phyloP scores from a whole-genome alignment of 257 asterid species.

The Solanum arcanum region DNA sequence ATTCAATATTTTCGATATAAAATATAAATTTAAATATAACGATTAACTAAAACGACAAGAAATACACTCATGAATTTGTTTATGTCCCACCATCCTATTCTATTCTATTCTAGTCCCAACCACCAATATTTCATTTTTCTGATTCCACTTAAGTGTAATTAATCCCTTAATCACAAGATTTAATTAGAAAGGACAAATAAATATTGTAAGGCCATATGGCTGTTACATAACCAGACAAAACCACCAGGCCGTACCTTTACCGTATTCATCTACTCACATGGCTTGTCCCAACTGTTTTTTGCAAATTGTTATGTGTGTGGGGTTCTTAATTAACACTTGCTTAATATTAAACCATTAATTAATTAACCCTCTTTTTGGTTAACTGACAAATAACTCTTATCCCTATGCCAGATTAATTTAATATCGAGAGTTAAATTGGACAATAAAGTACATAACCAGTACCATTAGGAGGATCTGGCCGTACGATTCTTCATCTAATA shows the following conservation, averaged over 20 bases:
- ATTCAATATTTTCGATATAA: accelerated
- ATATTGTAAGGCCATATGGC: background rate
- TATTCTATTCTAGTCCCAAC: background rate
- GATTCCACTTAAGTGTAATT: background rate
- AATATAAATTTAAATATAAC: background rate
- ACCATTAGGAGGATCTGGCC: background rate
- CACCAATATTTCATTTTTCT: background rate
- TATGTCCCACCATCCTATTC: background rate
- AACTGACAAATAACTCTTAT: background rate
- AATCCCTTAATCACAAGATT: background rate
- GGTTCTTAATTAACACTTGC: background rate
- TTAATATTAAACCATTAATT: background rate
- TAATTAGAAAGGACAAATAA: background rate
- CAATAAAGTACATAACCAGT: background rate
- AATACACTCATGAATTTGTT: background rate
- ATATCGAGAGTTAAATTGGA: background rate
- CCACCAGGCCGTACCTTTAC: slow-evolving; percentile 4
- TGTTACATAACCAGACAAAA: background rate
- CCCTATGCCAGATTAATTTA: background rate
- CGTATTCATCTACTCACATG: background rate
- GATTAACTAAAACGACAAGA: background rate
- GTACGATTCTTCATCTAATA: background rate
- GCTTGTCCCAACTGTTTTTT: background rate
- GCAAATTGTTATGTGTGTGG: background rate
- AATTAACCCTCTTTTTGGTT: background rate